These are phyloP conservation scores for Diospyros lotus DNA, from an alignment of 148 eudicot genomes.

Conservation along the genomic window DNA sequence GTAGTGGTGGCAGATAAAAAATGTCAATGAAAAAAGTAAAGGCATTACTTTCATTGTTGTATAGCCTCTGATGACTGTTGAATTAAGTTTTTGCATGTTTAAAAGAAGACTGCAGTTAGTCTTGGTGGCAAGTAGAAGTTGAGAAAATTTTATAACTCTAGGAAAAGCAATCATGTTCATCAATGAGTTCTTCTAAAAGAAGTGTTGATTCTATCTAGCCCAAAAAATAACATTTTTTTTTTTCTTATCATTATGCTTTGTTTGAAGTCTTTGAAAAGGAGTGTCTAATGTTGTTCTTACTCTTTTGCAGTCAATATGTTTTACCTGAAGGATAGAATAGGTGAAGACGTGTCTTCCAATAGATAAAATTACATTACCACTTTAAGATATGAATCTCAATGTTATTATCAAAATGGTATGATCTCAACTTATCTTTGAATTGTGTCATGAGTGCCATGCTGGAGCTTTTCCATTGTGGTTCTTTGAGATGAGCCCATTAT, in stretches of 20 bases:
- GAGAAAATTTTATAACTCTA: background rate
- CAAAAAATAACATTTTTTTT: no score
- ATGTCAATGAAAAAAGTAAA: background rate
- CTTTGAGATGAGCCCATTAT: background rate
- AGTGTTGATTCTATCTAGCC: background rate
- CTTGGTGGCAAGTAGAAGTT: slow-evolving; percentile 1
- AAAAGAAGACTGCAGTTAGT: background rate
- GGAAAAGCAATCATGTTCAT: background rate
- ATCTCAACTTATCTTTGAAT: background rate
- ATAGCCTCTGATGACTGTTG: background rate
- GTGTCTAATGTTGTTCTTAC: background rate
- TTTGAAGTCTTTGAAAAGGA: background rate
- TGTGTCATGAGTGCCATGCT: background rate
- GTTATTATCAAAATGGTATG: background rate
- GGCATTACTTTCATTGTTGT: no score
- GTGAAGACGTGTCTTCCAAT: background rate
- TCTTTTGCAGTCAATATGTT: background rate
- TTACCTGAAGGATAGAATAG: background rate
- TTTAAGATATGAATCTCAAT: background rate
- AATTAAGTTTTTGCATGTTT: background rate
- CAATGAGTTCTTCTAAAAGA: background rate
- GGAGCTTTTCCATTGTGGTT: slow-evolving; percentile 2
- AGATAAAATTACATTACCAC: background rate
- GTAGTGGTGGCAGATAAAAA: background rate
- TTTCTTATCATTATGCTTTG: background rate